Evolutionary conservation across 139 green algal species (phyloP).

Genomic region (Haematococcus lacustris): DNA sequence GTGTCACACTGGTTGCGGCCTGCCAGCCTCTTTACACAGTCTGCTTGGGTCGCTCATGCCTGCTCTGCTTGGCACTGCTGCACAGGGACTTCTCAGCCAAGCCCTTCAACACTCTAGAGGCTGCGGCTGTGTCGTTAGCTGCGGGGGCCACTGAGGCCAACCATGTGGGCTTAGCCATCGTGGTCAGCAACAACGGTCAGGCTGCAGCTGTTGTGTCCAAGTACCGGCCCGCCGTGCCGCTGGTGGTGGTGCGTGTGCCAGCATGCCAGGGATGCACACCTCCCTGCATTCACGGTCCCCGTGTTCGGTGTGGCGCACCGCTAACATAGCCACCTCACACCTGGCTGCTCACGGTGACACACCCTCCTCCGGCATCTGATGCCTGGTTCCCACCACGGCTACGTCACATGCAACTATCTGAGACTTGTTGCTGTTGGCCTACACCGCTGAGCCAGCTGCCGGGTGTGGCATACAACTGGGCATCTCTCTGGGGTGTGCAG

Average conservation of each 20-base stretch:
- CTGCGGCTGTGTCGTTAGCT: conserved; percentile 25
- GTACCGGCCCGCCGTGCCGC: conserved; percentile 39
- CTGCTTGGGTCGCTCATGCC: neutral
- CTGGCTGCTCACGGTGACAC: neutral
- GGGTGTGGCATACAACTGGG: no score
- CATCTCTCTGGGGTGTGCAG: no score
- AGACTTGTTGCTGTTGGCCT: no score
- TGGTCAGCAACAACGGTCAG: conserved; percentile 27
- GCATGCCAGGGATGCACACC: neutral
- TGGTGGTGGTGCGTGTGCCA: conserved; percentile 10
- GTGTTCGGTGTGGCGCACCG: neutral
- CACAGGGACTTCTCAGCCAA: conserved; percentile 19
- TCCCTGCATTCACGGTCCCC: neutral
- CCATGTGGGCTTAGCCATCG: conserved; percentile 26
- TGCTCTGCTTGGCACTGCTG: neutral
- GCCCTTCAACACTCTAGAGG: conserved; percentile 49
- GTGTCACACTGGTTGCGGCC: no score
- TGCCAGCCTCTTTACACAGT: no score
- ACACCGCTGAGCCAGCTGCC: no score
- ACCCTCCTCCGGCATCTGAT: no score
- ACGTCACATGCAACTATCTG: no score
- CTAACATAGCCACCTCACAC: neutral
- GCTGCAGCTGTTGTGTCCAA: conserved; percentile 35
- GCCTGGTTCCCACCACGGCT: neutral
- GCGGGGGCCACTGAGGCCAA: conserved; percentile 26